Evolutionary conservation across 306 rosid genomes (phyloP).

Genomic region (Rosa rugosa): DNA sequence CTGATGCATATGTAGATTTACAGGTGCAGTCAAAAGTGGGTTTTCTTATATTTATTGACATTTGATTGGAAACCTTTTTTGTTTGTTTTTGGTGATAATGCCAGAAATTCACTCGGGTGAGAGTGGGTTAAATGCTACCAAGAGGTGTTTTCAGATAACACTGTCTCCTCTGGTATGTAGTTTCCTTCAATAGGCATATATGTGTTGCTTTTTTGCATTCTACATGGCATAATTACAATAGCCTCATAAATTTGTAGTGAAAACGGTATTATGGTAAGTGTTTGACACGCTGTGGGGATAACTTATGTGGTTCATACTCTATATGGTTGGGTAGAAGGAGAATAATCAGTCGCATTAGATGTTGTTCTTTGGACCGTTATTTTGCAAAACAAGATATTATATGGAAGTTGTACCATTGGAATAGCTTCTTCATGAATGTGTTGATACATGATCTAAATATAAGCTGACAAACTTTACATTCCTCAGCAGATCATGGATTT

Average conservation of each 20-base stretch:
- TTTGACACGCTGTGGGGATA: neutral
- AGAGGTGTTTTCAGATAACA: slow-evolving; percentile 72
- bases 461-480: neutral
- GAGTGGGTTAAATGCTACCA: slow-evolving; percentile 83
- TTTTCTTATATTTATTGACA: neutral
- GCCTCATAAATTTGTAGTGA: neutral
- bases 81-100: slow-evolving; percentile 16
- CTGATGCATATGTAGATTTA: slow-evolving; percentile 4
- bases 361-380: neutral
- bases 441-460: neutral
- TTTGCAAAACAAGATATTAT: neutral
- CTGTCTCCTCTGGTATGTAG: slow-evolving; percentile 64
- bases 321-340: neutral
- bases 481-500: neutral
- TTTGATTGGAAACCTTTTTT: slow-evolving; percentile 22
- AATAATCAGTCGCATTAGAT: neutral
- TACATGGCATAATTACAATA: neutral
- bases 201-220: neutral
- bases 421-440: neutral
- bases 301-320: neutral
- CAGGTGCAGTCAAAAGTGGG: neutral
- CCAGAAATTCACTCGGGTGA: slow-evolving; percentile 93
- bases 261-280: neutral
- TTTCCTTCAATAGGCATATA: neutral
- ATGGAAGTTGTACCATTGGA: neutral